These are phyloP conservation scores for Lobosporangium transversale DNA, from an alignment of 192 early-diverging fungal species.

Conservation along the genomic window DNA sequence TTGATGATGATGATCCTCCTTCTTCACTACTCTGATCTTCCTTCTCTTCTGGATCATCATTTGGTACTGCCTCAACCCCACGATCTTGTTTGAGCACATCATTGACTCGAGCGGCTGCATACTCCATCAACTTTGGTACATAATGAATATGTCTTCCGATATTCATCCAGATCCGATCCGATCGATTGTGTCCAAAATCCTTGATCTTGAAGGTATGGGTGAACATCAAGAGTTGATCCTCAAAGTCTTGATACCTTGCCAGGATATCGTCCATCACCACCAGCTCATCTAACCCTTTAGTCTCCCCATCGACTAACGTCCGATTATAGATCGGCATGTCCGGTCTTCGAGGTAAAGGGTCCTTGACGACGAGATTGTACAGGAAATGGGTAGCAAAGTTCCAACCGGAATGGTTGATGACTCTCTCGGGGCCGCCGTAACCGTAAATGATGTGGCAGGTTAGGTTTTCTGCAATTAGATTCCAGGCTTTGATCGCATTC, in stretches of 20 bases:
- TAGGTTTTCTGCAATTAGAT: conserved; percentile 15
- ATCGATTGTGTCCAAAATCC: not conserved
- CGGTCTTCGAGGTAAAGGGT: not conserved
- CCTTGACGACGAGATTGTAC: not conserved
- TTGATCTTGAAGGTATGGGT: conserved; percentile 32
- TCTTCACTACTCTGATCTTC: too few species aligned
- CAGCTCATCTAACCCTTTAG: not conserved
- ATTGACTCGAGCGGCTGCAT: conserved; percentile 11
- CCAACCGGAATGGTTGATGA: conserved; percentile 11
- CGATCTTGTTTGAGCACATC: conserved; percentile 15
- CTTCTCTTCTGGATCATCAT: conserved; percentile 29
- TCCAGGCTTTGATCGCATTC: conserved; percentile 9
- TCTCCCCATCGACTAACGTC: not conserved
- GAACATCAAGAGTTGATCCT: conserved; percentile 14
- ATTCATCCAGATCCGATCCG: conserved; percentile 9
- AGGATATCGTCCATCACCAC: conserved; percentile 24
- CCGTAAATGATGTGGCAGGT: conserved; percentile 26
- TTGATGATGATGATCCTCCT: too few species aligned
- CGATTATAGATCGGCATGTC: conserved; percentile 3
- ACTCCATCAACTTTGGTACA: conserved; percentile 30
- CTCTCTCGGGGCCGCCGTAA: conserved; percentile 3
- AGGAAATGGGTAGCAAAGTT: conserved; percentile 35
- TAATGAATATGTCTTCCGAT: conserved; percentile 31
- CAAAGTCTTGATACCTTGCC: conserved; percentile 5
- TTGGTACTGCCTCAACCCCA: conserved; percentile 1